These are phyloP conservation scores for Agaricus sinodeliciosus DNA, from an alignment of 768 basidiomycete species.

Conservation along the genomic window DNA sequence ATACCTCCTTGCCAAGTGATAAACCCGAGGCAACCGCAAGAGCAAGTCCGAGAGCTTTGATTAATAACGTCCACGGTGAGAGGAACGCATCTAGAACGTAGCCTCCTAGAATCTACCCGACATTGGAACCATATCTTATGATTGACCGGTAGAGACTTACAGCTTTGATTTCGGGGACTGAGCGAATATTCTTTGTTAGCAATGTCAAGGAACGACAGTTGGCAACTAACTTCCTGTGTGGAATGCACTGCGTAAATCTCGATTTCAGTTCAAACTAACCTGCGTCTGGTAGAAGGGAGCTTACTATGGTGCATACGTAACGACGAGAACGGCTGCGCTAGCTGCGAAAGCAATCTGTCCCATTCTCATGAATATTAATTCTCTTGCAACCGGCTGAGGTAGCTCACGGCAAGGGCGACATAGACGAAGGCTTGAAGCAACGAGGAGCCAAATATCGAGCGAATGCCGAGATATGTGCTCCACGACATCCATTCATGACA, in stretches of 20 bases:
- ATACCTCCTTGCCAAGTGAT: conserved; percentile 78
- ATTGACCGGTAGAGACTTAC: conserved; percentile 28
- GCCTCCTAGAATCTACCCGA: conserved; percentile 62
- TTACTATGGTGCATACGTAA: conserved; percentile 66
- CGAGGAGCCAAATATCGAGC: conserved; percentile 52
- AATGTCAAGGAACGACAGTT: background rate
- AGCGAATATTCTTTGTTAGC: background rate
- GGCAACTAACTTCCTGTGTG: conserved; percentile 67
- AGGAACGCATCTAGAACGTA: conserved; percentile 86
- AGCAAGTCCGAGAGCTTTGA: conserved; percentile 78
- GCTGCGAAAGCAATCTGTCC: conserved; percentile 53
- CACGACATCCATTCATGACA: conserved; percentile 65
- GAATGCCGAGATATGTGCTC: conserved; percentile 51
- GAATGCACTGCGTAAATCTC: conserved; percentile 45
- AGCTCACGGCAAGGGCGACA: conserved; percentile 54
- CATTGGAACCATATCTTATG: background rate
- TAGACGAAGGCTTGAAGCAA: conserved; percentile 62
- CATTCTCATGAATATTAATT: background rate
- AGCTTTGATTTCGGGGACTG: conserved; percentile 77
- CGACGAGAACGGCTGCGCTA: conserved; percentile 57
- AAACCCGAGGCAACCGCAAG: conserved; percentile 82
- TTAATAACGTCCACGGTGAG: conserved; percentile 79
- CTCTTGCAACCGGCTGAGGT: background rate
- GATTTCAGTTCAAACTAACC: background rate
- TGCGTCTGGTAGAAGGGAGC: conserved; percentile 15